Percentiles rank a stretch among this genome's conserved stretches.
Conservation (phyloP, 192 early-diverging fungal genomes). For the Linnemannia zychae region DNA sequence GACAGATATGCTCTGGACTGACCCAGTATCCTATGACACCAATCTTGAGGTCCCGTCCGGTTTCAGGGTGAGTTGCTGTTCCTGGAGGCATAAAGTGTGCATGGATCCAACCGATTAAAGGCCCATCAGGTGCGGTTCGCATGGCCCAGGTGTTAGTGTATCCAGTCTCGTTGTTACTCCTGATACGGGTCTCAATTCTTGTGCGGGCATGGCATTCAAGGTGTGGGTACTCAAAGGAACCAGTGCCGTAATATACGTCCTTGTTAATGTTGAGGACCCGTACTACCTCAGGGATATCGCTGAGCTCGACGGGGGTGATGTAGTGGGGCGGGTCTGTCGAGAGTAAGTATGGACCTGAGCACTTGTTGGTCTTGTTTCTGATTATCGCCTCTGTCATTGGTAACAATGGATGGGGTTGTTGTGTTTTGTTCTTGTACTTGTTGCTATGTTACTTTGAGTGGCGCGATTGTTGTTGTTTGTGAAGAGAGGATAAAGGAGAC, state of each 20-base stretch:
- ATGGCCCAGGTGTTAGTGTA: slow-evolving; percentile 43
- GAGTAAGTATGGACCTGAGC: slow-evolving; percentile 27
- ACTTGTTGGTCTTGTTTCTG: slow-evolving; percentile 4
- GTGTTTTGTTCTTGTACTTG: not conserved
- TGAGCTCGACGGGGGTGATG: slow-evolving; percentile 27
- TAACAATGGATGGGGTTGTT: not conserved
- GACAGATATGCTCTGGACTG: slow-evolving; percentile 12
- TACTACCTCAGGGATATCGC: slow-evolving; percentile 41
- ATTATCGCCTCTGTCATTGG: not conserved
- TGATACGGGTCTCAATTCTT: slow-evolving; percentile 18
- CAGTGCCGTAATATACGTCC: slow-evolving; percentile 41
- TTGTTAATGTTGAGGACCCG: slow-evolving; percentile 44
- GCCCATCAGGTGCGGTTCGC: slow-evolving; percentile 40
- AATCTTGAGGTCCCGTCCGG: not conserved
- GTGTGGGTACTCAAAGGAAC: slow-evolving; percentile 36
- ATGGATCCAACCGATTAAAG: slow-evolving; percentile 44
- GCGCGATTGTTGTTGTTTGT: not conserved
- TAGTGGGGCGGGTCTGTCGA: slow-evolving; percentile 33
- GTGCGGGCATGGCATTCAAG: slow-evolving; percentile 32
- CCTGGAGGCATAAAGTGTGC: slow-evolving; percentile 2
- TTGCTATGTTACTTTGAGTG: not conserved
- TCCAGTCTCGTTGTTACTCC: not conserved
- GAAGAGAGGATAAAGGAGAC: not conserved
- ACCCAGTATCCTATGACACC: slow-evolving; percentile 21
- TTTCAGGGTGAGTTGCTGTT: not conserved